Percentiles rank a stretch among this genome's conserved stretches.
Evolutionary conservation across 805 yeast species (phyloP).

Genomic region (Saturnispora bothae): DNA sequence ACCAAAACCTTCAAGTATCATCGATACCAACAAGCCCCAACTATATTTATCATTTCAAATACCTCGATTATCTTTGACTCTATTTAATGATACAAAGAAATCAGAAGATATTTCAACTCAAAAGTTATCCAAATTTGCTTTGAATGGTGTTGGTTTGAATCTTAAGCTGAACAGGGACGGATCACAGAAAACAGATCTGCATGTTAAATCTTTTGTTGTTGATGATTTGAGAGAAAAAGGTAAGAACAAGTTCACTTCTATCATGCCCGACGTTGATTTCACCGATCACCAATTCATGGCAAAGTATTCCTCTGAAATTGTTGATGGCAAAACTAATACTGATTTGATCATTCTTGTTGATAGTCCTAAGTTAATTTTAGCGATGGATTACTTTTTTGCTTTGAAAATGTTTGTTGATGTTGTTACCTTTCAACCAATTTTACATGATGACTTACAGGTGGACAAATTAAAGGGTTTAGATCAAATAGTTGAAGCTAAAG

Average conservation of each 20-base stretch:
- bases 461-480: conserved; percentile 12
- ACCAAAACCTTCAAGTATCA: background rate
- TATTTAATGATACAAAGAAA: conserved; percentile 43
- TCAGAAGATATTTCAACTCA: conserved; percentile 28
- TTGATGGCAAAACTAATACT: conserved; percentile 28
- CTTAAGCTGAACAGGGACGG: conserved; percentile 44
- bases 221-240: conserved; percentile 57
- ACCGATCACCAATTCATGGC: conserved; percentile 66
- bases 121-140: conserved; percentile 45
- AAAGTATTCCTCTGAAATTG: conserved; percentile 29
- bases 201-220: conserved; percentile 63
- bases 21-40: background rate
- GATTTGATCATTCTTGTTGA: conserved; percentile 52
- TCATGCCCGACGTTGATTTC: conserved; percentile 60
- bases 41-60: conserved; percentile 43
- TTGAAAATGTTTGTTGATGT: conserved; percentile 52
- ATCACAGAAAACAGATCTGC: conserved; percentile 48
- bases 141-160: conserved; percentile 46
- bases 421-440: conserved; percentile 24
- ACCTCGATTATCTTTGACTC: conserved; percentile 53
- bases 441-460: conserved; percentile 17
- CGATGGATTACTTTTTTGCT: conserved; percentile 77
- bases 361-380: conserved; percentile 70
- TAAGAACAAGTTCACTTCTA: conserved; percentile 64
- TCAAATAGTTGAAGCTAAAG: conserved; percentile 8